A percentile compares a stretch with the other conserved stretches of the same genome.
These are phyloP conservation scores for Tagetes patula DNA, from an alignment of 129 eudicot genomes.

Conservation along the genomic window DNA sequence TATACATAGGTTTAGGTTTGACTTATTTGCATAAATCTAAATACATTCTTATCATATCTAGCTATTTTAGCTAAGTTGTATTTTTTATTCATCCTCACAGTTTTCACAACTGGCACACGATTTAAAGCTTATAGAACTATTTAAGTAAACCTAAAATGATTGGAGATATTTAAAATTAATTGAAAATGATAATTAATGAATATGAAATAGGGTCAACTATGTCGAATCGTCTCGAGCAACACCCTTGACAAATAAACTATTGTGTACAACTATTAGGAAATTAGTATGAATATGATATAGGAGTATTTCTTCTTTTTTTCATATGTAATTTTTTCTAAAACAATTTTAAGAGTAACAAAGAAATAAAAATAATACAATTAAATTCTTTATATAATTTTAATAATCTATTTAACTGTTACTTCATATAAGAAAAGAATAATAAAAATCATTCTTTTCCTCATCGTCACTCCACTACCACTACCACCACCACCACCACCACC, in stretches of 20 bases:
- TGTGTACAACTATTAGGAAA: not conserved
- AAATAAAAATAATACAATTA: too few relatives aligned
- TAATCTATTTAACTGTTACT: too few relatives aligned
- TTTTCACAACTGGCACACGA: slow-evolving; percentile 33
- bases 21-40: slow-evolving; percentile 18
- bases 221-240: slow-evolving; percentile 39
- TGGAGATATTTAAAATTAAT: not conserved
- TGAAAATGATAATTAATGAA: slow-evolving; percentile 13
- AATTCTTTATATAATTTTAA: too few relatives aligned
- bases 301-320: too few relatives aligned
- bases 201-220: slow-evolving; percentile 33
- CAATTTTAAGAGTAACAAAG: too few relatives aligned
- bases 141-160: slow-evolving; percentile 25
- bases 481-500: too few relatives aligned
- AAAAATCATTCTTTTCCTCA: too few relatives aligned
- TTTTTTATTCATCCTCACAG: slow-evolving; percentile 4
- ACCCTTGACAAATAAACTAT: slow-evolving; percentile 6
- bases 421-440: too few relatives aligned
- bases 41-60: slow-evolving; percentile 9
- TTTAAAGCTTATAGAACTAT: slow-evolving; percentile 19
- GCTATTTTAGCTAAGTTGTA: not conserved
- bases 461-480: too few relatives aligned
- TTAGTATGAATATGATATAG: not conserved
- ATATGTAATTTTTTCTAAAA: too few relatives aligned
- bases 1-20: slow-evolving; percentile 33